Evolutionary conservation across 2,329 filamentous ascomycete genomes (phyloP).

Genomic region (Botrytis hyacinthi): DNA sequence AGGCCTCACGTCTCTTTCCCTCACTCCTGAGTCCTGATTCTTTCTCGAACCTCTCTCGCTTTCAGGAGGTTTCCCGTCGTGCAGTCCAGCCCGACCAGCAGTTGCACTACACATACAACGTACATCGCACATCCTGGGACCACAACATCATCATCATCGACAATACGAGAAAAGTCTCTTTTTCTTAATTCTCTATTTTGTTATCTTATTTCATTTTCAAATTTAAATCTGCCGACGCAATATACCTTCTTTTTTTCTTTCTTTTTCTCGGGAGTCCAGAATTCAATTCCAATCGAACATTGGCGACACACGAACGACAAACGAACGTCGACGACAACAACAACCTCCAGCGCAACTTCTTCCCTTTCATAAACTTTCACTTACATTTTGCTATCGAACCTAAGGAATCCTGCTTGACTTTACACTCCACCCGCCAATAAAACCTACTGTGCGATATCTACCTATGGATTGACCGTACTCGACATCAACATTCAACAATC

Average conservation of each 20-base stretch:
- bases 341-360: neutral
- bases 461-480: neutral
- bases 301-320: neutral
- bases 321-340: neutral
- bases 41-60: neutral
- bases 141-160: neutral
- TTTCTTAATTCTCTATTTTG: neutral
- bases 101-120: neutral
- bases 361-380: neutral
- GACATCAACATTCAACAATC: constrained; percentile 7
- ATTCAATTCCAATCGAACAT: neutral
- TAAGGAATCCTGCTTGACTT: neutral
- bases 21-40: neutral
- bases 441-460: neutral
- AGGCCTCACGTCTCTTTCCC: neutral
- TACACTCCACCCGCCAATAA: neutral
- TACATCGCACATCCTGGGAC: constrained; percentile 1
- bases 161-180: neutral
- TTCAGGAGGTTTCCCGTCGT: neutral
- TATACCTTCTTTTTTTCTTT: constrained; percentile 3
- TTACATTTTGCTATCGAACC: neutral
- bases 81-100: neutral
- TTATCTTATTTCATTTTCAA: neutral
- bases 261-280: neutral
- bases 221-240: neutral